These are phyloP conservation scores for Seminavis robusta DNA, from an alignment of 108 stramenopile genomes.

Conservation along the genomic window DNA sequence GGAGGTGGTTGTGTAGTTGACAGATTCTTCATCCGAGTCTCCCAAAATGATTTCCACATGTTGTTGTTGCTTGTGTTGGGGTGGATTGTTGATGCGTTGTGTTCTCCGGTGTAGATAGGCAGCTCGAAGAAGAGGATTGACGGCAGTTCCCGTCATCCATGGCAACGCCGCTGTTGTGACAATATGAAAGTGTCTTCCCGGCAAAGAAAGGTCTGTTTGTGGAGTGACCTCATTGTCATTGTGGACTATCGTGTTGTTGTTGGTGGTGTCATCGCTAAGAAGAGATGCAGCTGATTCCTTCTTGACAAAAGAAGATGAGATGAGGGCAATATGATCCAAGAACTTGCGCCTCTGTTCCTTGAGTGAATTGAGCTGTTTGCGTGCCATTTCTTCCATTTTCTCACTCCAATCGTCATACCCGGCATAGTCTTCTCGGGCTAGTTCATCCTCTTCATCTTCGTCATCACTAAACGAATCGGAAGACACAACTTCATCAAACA, in stretches of 20 bases:
- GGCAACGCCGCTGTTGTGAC: constrained; percentile 86
- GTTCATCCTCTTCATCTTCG: too few species aligned
- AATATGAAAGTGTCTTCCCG: constrained; percentile 59
- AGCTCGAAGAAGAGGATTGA: constrained; percentile 84
- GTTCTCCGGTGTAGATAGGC: constrained; percentile 57
- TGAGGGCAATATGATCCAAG: constrained; percentile 55
- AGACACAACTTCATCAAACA: too few species aligned
- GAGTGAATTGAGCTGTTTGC: too few species aligned
- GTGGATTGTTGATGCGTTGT: constrained; percentile 8
- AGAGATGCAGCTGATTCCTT: constrained; percentile 56
- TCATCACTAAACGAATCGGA: too few species aligned
- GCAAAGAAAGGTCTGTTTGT: constrained; percentile 56
- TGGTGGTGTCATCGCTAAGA: neutral
- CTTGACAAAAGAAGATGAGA: constrained; percentile 47
- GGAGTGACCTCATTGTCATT: constrained; percentile 48
- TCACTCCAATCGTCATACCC: too few species aligned
- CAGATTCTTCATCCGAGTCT: constrained; percentile 2
- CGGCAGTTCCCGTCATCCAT: constrained; percentile 86
- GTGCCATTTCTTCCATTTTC: too few species aligned
- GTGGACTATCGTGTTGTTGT: constrained; percentile 6
- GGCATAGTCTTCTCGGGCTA: too few species aligned
- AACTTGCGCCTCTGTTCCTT: constrained; percentile 16
- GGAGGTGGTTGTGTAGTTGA: neutral
- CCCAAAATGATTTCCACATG: neutral
- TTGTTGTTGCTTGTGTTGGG: neutral